Evolutionary conservation across 495 filamentous ascomycete species (phyloP).

Genomic region (Aspergillus incahuasiensis): DNA sequence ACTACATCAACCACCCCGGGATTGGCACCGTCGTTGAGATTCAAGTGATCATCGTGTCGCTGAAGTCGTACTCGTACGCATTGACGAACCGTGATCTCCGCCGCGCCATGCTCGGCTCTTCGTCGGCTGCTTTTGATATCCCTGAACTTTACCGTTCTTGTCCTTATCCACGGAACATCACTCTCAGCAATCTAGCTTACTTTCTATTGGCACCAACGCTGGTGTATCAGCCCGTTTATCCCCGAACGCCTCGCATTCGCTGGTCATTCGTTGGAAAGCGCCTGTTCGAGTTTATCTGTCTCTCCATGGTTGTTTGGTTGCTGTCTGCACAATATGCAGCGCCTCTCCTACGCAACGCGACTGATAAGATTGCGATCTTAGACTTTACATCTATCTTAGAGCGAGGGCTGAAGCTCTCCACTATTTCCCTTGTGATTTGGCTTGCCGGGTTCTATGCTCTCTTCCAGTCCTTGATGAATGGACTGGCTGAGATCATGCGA

Average conservation of each 20-base stretch:
- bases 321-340: constrained; percentile 88
- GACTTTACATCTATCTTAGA: constrained; percentile 80
- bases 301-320: constrained; percentile 89
- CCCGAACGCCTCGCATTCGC: constrained; percentile 68
- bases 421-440: constrained; percentile 92
- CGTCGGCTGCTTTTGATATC: constrained; percentile 48
- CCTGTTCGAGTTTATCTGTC: constrained; percentile 64
- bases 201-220: constrained; percentile 98
- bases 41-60: constrained; percentile 91
- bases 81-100: constrained; percentile 95
- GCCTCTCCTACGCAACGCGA: constrained; percentile 80
- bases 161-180: constrained; percentile 88
- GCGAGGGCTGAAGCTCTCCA: constrained; percentile 88
- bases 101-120: constrained; percentile 73
- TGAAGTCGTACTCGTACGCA: constrained; percentile 93
- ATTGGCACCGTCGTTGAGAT: constrained; percentile 88
- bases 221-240: constrained; percentile 95
- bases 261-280: constrained; percentile 85
- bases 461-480: constrained; percentile 87
- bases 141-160: constrained; percentile 78
- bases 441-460: constrained; percentile 94
- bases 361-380: constrained; percentile 77
- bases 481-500: constrained; percentile 79
- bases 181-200: constrained; percentile 76
- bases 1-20: constrained; percentile 81